Base-by-base conservation (phyloP, 805 yeast genomes). In the Saccharomycopsis synnaedendra region DNA sequence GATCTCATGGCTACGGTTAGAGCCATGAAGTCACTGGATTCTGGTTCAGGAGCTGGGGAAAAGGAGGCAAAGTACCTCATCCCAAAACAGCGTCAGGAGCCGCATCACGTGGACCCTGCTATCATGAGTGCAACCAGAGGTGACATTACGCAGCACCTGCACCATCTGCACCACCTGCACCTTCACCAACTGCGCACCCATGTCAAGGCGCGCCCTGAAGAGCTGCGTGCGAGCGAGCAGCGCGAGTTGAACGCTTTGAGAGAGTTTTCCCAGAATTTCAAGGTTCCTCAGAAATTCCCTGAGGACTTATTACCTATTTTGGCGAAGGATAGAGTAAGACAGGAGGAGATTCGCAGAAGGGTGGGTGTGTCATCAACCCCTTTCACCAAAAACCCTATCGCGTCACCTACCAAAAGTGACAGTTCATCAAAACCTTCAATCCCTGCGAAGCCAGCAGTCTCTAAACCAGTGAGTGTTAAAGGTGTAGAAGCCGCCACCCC, bases 251-350 rank as follows among this genome's bases (percentile, higher is more conserved):
- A 80, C 53, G 76, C 85, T 7, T 68, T 86, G 48, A 78, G 76
- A 53, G 85, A 84, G 58, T 88, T 89, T 60, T 77, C 94, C 38
- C 86, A 85, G 43, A 83, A 76, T 55, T 85, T 86, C 64, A 85
- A 85, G 63, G 76, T 88, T 32, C 83, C 82, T 3, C 76, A 75
- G 35, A 67, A 67, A 43, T 64, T 69, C 53, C 90, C 94, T 5
- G 63, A 70, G 19, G 88, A 82, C 56, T 67, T 80, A 51, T 65
- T 82, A 52, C 88, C 93, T 5, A 80, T 83, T 19, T 65, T 82
- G 33, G 67, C 89, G 6, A 80, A 84, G 61, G 84, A 80, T 55
- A 77, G 75, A 57, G 59, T 59, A n/a, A 80, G 78, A 59, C 85
- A 79, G 58, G 77, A 76, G 49, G 82, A 78, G 58, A 76, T 78